Base-by-base conservation (phyloP, 371 early-diverging fungal genomes). In the Mortierella sp. region DNA sequence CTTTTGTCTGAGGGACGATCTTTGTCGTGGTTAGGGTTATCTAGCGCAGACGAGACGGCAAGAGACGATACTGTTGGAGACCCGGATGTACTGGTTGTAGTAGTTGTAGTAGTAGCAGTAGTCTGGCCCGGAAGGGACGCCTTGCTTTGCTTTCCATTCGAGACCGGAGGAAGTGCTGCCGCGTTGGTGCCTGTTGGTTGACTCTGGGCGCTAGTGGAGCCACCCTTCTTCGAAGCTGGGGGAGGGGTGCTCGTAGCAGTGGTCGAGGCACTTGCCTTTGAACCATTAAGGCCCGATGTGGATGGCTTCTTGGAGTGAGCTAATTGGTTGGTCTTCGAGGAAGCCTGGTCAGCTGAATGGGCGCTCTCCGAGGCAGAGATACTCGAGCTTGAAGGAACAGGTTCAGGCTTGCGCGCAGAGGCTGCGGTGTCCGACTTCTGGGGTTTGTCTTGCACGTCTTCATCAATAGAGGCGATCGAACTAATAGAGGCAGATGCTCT, bases 11-110 rank as follows among this genome's bases (percentile, higher is more conserved):
- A 16, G 30, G 9, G 14, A 18, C 57, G 15, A 7, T 5, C 29
- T 15, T 30, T 57, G 51, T 62, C 2, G 43, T 5, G 14, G 45
- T 0, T 30, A 15, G 57, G 29, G 2, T 25, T 28, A 28, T 53
- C 50, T 11, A 52, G 52, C 12, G 44, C 50, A 4, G 50, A 7
- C 1, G 57, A 16, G 7, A 74, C 56, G 1, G 53, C 70, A 23
- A 74, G 63, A 11, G 75, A 66, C 4, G 62, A 16, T 4, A 74
- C 45, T 0, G 66, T 70, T 1, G 66, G 60, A 1, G 70, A 56
- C 7, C 25, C 4, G 28, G 60, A 7, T 14, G 26, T 19, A 44
- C 23, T 18, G 12, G 43, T n/a, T 19, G 37, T 30, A 37, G 6
- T 30, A n/a, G 21, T 55, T 50, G 50, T 9, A 15, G 60, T 19